These are phyloP conservation scores for Pichia kluyveri DNA, from an alignment of 805 yeast species.

Conservation along the genomic window DNA sequence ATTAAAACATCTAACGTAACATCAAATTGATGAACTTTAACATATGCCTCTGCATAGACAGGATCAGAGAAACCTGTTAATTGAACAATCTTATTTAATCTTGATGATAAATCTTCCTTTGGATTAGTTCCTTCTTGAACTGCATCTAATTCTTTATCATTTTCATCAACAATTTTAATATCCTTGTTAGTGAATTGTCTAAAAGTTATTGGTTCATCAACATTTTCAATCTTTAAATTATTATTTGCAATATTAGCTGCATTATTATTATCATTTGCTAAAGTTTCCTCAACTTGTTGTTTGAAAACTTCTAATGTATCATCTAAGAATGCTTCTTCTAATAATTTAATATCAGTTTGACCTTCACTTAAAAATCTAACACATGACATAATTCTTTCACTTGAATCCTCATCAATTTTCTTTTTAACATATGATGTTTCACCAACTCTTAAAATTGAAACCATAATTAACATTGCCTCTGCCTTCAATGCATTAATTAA, in stretches of 20 bases:
- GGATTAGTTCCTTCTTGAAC: constrained; percentile 44
- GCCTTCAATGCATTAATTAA: constrained; percentile 80
- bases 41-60: constrained; percentile 94
- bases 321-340: constrained; percentile 68
- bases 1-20: constrained; percentile 87
- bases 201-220: constrained; percentile 70
- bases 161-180: constrained; percentile 32
- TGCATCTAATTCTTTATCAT: constrained; percentile 50
- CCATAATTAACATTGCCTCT: constrained; percentile 88
- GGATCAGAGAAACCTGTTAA: constrained; percentile 98
- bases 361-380: constrained; percentile 70
- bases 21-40: constrained; percentile 94
- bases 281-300: constrained; percentile 54
- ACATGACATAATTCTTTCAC: constrained; percentile 89
- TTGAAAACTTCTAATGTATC: constrained; percentile 83
- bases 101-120: constrained; percentile 59
- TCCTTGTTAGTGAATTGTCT: constrained; percentile 59
- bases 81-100: constrained; percentile 81
- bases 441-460: constrained; percentile 84
- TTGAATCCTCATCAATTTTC: constrained; percentile 90
- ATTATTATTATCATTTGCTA: constrained; percentile 46
- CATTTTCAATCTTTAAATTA: constrained; percentile 59
- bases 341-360: constrained; percentile 33
- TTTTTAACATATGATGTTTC: constrained; percentile 60
- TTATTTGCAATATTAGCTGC: constrained; percentile 29